A percentile compares a stretch with the other conserved stretches of the same genome.
Conservation (phyloP, 805 yeast genomes). For the Metschnikowia amazonensis region DNA sequence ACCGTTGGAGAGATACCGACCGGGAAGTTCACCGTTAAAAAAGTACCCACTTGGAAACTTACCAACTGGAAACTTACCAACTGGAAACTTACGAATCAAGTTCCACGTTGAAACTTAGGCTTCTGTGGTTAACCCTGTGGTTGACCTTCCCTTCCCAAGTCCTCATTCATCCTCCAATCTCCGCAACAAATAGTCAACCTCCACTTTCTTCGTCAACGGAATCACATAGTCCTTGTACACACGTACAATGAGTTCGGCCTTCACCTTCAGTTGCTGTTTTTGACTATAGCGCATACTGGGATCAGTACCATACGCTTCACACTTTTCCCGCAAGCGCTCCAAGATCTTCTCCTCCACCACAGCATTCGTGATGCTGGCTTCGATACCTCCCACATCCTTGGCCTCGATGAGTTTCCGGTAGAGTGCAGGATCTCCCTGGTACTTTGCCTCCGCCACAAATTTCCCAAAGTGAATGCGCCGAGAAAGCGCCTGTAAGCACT, state of each 20-base stretch:
- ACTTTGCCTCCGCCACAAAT: slow-evolving; percentile 96
- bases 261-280: slow-evolving; percentile 68
- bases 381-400: slow-evolving; percentile 68
- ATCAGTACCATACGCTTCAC: slow-evolving; percentile 82
- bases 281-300: slow-evolving; percentile 74
- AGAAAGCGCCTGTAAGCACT: slow-evolving; percentile 80
- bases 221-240: slow-evolving; percentile 86
- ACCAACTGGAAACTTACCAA: no score
- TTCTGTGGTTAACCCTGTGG: no score
- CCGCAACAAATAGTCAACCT: slow-evolving; percentile 83
- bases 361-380: slow-evolving; percentile 75
- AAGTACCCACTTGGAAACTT: no score
- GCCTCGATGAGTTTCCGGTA: slow-evolving; percentile 63
- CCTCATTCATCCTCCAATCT: slow-evolving; percentile 34
- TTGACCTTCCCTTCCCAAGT: no score
- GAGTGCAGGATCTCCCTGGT: slow-evolving; percentile 57
- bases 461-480: slow-evolving; percentile 95
- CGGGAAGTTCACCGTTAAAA: no score
- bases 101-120: no score
- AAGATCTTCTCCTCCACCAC: slow-evolving; percentile 85
- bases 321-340: slow-evolving; percentile 73
- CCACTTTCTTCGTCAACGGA: slow-evolving; percentile 93
- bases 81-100: no score
- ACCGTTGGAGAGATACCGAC: no score
- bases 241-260: slow-evolving; percentile 75